phyloP scores from a whole-genome alignment of 768 basidiomycete species.

The Lentinula detonsa region DNA sequence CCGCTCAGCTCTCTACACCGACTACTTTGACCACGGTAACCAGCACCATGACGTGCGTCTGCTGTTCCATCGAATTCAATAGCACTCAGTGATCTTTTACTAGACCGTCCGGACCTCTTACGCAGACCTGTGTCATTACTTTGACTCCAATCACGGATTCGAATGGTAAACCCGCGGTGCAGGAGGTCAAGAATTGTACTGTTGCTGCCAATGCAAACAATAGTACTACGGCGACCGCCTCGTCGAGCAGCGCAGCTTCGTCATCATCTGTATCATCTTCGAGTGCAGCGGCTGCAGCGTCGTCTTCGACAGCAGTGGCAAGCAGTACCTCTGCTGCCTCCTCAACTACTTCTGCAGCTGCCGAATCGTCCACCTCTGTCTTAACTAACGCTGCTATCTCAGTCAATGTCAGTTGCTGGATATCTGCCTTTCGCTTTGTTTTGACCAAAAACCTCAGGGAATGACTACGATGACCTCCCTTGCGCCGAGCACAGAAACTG shows the following conservation, averaged over 20 bases:
- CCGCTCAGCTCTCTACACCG: constrained; percentile 14
- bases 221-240: constrained; percentile 5
- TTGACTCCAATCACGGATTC: constrained; percentile 48
- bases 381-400: constrained; percentile 5
- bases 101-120: constrained; percentile 45
- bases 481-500: neutral
- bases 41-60: constrained; percentile 41
- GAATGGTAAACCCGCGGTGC: constrained; percentile 42
- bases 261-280: constrained; percentile 8
- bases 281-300: constrained; percentile 49
- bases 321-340: constrained; percentile 6
- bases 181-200: constrained; percentile 50
- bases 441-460: neutral
- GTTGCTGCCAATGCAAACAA: constrained; percentile 21
- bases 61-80: neutral
- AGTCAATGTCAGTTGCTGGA: constrained; percentile 7
- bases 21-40: constrained; percentile 37
- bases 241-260: constrained; percentile 3
- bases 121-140: constrained; percentile 53
- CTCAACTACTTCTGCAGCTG: constrained; percentile 8
- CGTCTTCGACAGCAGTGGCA: constrained; percentile 50
- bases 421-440: neutral
- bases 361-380: constrained; percentile 4
- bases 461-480: constrained; percentile 2
- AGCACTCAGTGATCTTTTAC: constrained; percentile 10